Evolutionary conservation across 116 monocot genomes (phyloP), one percentile per base, ranked within the genome.

Genomic region (Phalaenopsis hybrid): DNA sequence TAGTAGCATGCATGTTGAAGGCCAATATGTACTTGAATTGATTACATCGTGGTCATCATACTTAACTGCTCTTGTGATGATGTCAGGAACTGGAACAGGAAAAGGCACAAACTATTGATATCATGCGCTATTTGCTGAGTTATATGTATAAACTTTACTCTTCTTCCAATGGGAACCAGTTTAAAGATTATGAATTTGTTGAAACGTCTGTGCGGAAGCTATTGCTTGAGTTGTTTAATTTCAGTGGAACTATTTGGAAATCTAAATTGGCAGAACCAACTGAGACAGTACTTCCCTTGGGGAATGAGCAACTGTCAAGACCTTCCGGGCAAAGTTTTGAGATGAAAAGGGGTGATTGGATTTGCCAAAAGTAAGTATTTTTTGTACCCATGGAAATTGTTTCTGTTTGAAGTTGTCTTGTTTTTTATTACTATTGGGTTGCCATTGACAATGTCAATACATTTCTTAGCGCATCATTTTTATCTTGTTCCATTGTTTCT

Each of bases 281-380:
- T 16, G 12, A 55, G 67, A 80, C 78, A 51, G 78, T 86, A 51
- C 3, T 46, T 9, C 25, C 81, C 9, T 51, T 72, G 23, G 76
- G 43, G 55, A 58, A 87, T 79, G 86, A 90, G 21, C 85, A 85
- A 6, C 58, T 86, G 16, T 85, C 88, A 78, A 85, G 83, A 84
- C 81, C 86, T 87, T 79, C 57, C 1, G 74, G 85, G 34, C 82
- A 89, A 89, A 85, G 85, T 79, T 82, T 95, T 86, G 89, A 92
- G 86, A 94, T 90, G 93, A 98, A 93, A 84, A 86, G 84, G 78
- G 97, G 98, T 58, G 93, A 98, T 73, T 98, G 98, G 98, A 88
- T 89, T 76, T 98, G 98, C 73, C 81, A 89, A 69, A 98, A 90
- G 98, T 98, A 93, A 93, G 93, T 81, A 4, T 37, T 72, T 12